These are phyloP conservation scores for Exophiala sp. DNA, from an alignment of 2,329 filamentous ascomycete species.

Conservation along the genomic window DNA sequence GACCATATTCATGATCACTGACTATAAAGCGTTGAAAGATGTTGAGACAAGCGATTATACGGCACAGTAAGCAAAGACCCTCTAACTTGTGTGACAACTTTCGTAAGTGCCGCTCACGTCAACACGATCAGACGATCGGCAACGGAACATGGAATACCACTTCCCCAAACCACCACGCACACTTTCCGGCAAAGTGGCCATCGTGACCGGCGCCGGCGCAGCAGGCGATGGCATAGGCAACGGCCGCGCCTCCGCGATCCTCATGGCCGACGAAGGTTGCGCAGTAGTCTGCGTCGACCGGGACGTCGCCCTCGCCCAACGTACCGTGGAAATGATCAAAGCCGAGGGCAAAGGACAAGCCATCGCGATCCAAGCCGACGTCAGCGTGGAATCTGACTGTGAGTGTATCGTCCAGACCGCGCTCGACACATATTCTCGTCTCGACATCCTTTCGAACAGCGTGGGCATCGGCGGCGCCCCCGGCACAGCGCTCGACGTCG, in stretches of 20 bases:
- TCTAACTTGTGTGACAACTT: neutral
- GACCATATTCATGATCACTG: too few relatives aligned
- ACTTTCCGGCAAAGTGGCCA: conserved; percentile 35
- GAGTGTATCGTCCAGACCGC: conserved; percentile 40
- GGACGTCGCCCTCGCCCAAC: conserved; percentile 48
- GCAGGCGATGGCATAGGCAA: conserved; percentile 59
- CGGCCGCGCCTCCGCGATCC: conserved; percentile 55
- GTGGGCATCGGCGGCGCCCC: conserved; percentile 59
- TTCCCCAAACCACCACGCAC: conserved; percentile 26
- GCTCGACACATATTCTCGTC: conserved; percentile 49
- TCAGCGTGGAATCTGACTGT: conserved; percentile 55
- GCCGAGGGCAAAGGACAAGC: conserved; percentile 40
- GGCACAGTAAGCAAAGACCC: too few relatives aligned
- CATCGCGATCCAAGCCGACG: conserved; percentile 50
- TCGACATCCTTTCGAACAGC: conserved; percentile 64
- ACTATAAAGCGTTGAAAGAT: too few relatives aligned
- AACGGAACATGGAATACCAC: conserved; percentile 12
- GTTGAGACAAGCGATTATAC: too few relatives aligned
- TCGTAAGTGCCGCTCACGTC: neutral
- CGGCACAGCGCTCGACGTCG: conserved; percentile 60
- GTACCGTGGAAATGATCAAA: conserved; percentile 54
- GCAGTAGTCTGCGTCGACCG: conserved; percentile 58
- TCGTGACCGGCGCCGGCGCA: conserved; percentile 60
- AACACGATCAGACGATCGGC: neutral
- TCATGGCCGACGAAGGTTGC: conserved; percentile 58